Evolutionary conservation across 164 flowering plant genomes (phyloP).

Genomic region (Brasenia schreberi): DNA sequence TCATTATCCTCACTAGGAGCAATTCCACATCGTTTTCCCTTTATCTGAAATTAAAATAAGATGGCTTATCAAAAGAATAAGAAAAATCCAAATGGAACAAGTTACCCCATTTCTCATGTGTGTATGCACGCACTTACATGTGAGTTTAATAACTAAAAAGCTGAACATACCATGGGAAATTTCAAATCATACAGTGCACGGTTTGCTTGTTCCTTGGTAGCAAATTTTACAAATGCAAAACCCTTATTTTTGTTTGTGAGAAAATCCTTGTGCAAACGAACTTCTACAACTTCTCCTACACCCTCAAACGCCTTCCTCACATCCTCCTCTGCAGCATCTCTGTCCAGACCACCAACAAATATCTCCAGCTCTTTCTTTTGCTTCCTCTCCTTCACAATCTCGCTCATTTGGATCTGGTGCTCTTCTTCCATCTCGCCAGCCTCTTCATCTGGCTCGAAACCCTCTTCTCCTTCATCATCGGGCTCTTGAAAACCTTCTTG

Average conservation of each 20-base stretch:
- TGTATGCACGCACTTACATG: too few species aligned
- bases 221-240: conserved; percentile 70
- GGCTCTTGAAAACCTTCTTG: conserved; percentile 35
- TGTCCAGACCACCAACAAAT: conserved; percentile 67
- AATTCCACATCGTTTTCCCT: conserved; percentile 61
- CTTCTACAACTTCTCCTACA: conserved; percentile 61
- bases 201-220: conserved; percentile 47
- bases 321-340: conserved; percentile 60
- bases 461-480: conserved; percentile 37
- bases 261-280: conserved; percentile 42
- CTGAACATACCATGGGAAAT: conserved; percentile 43
- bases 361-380: conserved; percentile 54
- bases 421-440: conserved; percentile 31
- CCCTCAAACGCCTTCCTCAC: conserved; percentile 48
- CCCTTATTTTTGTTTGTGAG: conserved; percentile 57
- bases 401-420: conserved; percentile 34
- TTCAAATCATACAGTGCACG: conserved; percentile 58
- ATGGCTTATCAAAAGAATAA: background rate
- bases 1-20: conserved; percentile 75
- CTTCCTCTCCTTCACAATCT: conserved; percentile 41
- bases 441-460: conserved; percentile 23
- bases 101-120: too few species aligned
- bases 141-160: background rate
- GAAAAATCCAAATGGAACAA: background rate
- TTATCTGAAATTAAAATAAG: conserved; percentile 26